Conservation (phyloP, 2,329 filamentous ascomycete genomes). For the Blastomyces gilchristii region DNA sequence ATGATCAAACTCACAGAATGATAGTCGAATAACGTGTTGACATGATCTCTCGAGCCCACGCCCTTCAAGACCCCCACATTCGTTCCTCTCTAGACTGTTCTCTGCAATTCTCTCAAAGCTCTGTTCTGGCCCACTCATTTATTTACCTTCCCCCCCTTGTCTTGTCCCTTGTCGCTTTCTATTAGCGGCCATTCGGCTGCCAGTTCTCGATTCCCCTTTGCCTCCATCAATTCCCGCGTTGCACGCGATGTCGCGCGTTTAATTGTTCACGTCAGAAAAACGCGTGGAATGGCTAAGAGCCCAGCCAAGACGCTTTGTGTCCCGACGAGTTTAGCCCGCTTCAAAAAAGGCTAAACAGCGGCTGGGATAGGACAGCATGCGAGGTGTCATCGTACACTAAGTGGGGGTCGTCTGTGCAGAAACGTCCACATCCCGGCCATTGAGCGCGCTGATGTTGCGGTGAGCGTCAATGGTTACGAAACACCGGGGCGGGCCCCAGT, state of each 20-base stretch:
- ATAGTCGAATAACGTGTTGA: too few relatives aligned
- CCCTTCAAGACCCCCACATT: not conserved
- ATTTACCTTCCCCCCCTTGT: not conserved
- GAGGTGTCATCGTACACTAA: not conserved
- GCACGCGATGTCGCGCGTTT: constrained; percentile 8
- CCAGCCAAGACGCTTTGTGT: not conserved
- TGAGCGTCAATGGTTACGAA: not conserved
- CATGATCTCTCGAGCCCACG: not conserved
- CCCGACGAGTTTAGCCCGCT: not conserved
- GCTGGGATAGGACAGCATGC: not conserved
- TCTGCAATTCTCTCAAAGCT: not conserved
- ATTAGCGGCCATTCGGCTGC: not conserved
- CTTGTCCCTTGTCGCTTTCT: not conserved
- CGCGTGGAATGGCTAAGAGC: constrained; percentile 3
- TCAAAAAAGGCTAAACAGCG: not conserved
- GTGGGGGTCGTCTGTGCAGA: not conserved
- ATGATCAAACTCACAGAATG: too few relatives aligned
- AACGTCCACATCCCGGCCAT: not conserved
- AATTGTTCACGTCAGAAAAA: not conserved
- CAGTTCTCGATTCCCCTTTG: not conserved
- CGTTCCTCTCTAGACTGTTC: not conserved
- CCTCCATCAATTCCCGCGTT: not conserved
- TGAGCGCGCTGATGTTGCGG: constrained; percentile 2
- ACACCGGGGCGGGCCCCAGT: not conserved
- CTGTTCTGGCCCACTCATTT: not conserved